Evolutionary conservation across 495 filamentous ascomycete species (phyloP), one percentile per base, ranked within the genome.

Genomic region (Neurospora terricola): DNA sequence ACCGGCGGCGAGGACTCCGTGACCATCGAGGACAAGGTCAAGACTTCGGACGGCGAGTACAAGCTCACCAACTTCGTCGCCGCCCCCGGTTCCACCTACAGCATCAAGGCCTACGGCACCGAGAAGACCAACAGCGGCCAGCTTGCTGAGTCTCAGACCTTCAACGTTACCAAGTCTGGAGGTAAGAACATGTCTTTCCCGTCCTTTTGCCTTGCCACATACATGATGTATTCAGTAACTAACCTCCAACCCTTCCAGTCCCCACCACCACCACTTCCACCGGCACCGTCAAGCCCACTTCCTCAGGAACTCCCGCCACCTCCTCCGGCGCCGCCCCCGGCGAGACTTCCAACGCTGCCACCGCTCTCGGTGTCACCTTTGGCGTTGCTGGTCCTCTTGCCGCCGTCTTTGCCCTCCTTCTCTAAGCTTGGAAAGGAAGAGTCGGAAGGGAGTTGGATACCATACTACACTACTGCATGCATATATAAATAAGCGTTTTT

Each of bases 121-220:
- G 37, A 36, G 18, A 54, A 45, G 39, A 69, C 30, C 11, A 75
- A 73, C 23, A 71, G 4, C 36, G 75, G 76, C 30, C 71, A 76
- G 70, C 38, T 78, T n/a, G 62, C 73, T 27, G 75, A 78, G 72
- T 73, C 73, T 21, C 69, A 73, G 72, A 43, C 16, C 5, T 78
- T 78, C 30, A 75, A 72, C 48, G 76, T 78, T 14, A 73, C 73
- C 72, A 77, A 77, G 74, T 77, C 76, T 14, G 76, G 76, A 69
- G 72, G 73, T 75, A 30, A 68, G 70, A 70, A 66, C 0, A 66
- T 23, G 10, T 5, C 6, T 6, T 6, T 30, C 27, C 27, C 27
- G 27, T 38, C 34, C 59, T 18, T 39, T 12, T 12, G 10, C 16
- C 38, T 14, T 45, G 27, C 23, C 7, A 62, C 23, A 62, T 14